Percentiles rank a stretch among this genome's conserved stretches.
phyloP scores from a whole-genome alignment of 345 rosid species.

The Lagerstroemia speciosa region DNA sequence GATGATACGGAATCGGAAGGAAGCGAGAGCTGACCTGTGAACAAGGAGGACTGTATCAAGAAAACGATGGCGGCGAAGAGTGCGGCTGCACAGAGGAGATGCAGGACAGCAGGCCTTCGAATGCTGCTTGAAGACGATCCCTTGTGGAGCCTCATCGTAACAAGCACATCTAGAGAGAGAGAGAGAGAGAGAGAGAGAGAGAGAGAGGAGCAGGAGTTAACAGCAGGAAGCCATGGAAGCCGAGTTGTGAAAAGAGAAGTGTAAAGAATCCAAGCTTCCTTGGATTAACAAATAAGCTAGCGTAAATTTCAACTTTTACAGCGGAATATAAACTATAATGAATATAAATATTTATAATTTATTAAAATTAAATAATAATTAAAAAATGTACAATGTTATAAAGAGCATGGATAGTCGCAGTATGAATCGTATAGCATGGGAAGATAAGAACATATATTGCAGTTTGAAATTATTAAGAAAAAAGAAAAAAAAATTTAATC shows the following conservation, averaged over 20 bases:
- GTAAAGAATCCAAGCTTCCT: background rate
- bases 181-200: background rate
- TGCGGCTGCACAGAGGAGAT: slow-evolving; percentile 41
- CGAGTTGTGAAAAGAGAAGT: background rate
- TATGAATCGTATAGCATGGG: too few species aligned
- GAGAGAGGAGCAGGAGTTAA: background rate
- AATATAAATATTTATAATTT: too few species aligned
- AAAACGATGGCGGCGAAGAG: slow-evolving; percentile 52
- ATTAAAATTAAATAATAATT: too few species aligned
- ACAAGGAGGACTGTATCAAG: slow-evolving; percentile 55
- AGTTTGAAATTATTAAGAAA: background rate
- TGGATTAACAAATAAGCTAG: background rate
- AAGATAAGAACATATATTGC: too few species aligned
- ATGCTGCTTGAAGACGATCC: slow-evolving; percentile 12
- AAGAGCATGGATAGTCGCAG: too few species aligned
- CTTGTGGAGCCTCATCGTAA: slow-evolving; percentile 37
- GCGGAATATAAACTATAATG: too few species aligned
- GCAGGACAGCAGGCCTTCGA: slow-evolving; percentile 44
- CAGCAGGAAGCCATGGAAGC: slow-evolving; percentile 2
- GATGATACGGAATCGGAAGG: background rate
- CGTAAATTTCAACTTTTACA: too few species aligned
- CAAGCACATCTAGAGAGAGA: background rate
- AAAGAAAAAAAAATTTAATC: background rate
- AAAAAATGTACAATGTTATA: too few species aligned
- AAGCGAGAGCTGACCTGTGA: slow-evolving; percentile 36